Base-by-base conservation (phyloP, 495 filamentous ascomycete species). In the Aspergillus cavernicola region DNA sequence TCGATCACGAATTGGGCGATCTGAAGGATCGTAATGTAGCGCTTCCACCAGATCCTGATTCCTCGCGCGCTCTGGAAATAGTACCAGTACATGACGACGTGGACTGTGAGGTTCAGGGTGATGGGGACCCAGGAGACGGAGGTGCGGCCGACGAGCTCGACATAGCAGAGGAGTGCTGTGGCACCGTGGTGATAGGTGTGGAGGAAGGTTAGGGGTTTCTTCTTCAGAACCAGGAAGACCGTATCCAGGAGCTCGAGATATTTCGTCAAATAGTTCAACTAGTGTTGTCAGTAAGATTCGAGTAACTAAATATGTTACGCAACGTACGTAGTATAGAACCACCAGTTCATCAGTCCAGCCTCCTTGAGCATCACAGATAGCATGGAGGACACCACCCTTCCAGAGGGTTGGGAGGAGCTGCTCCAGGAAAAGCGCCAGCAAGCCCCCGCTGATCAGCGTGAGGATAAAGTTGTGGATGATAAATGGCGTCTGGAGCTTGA, bases 181-280 rank as follows among this genome's bases (percentile, higher is more conserved):
- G 84, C 84, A 57, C 84, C 84, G 67, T 87, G 84, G 76, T 87
- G 84, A 66, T 87, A 87, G 60, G 83, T 85, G 73, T 87, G 84
- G 48, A 87, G 80, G 76, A 87, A 87, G 60, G 84, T 87, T 65
- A 87, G 65, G 5, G 84, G 84, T 67, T 87, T 87, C 76, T 86
- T 87, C 72, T 87, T 87, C 55, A 87, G 75, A 64, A 85, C 78
- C 11, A 87, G 77, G 73, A 87, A 87, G 64, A 83, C 75, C 49
- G 84, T 87, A 63, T 87, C 84, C 50, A 85, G 62, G 45, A 87
- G 68, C 66, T 87, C 84, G 59, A 86, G 66, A 70, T 84, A 87
- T 66, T 87, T 87, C 70, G 81, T 87, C 33, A 87, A 70, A 69
- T 87, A 87, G 70, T 86, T 87, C 49, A 87, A 74, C 84, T 87